phyloP scores from a whole-genome alignment of 2,329 filamentous ascomycete species.

The Aspergillus aculeatus region DNA sequence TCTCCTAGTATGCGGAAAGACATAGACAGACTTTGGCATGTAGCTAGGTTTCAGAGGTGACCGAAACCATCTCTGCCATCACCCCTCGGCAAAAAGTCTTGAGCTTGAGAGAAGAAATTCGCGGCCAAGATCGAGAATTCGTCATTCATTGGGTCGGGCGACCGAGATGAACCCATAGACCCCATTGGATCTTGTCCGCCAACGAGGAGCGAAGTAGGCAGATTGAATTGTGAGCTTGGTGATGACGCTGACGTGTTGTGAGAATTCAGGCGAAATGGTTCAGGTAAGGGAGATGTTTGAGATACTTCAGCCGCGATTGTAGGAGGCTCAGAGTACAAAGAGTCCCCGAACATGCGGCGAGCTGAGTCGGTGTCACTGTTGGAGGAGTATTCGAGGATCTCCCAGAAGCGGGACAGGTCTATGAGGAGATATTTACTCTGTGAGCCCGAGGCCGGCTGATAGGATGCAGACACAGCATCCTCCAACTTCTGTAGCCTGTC shows the following conservation, averaged over 20 bases:
- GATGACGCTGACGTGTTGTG: slow-evolving; percentile 19
- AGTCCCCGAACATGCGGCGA: slow-evolving; percentile 44
- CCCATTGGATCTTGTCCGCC: slow-evolving; percentile 16
- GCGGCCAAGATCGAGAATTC: slow-evolving; percentile 49
- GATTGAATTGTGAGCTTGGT: slow-evolving; percentile 20
- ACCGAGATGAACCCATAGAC: slow-evolving; percentile 23
- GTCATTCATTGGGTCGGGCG: slow-evolving; percentile 35
- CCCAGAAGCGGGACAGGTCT: slow-evolving; percentile 50
- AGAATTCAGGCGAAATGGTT: slow-evolving; percentile 40
- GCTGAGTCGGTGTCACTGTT: slow-evolving; percentile 40
- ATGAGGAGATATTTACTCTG: slow-evolving; percentile 43
- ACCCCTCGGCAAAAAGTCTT: slow-evolving; percentile 41
- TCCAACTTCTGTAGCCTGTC: slow-evolving; percentile 44
- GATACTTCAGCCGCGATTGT: slow-evolving; percentile 39
- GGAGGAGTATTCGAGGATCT: slow-evolving; percentile 50
- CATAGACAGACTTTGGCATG: not conserved
- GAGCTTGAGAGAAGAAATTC: slow-evolving; percentile 50
- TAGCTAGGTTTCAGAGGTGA: slow-evolving; percentile 25
- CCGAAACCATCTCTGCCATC: slow-evolving; percentile 39
- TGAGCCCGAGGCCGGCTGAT: slow-evolving; percentile 36
- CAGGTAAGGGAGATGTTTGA: slow-evolving; percentile 45
- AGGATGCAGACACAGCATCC: slow-evolving; percentile 47
- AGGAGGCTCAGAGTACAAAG: slow-evolving; percentile 33
- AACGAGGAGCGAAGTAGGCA: slow-evolving; percentile 19
- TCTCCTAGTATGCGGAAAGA: not conserved